phyloP scores from a whole-genome alignment of 208 protist genomes.

The Trypanosoma lewisi region DNA sequence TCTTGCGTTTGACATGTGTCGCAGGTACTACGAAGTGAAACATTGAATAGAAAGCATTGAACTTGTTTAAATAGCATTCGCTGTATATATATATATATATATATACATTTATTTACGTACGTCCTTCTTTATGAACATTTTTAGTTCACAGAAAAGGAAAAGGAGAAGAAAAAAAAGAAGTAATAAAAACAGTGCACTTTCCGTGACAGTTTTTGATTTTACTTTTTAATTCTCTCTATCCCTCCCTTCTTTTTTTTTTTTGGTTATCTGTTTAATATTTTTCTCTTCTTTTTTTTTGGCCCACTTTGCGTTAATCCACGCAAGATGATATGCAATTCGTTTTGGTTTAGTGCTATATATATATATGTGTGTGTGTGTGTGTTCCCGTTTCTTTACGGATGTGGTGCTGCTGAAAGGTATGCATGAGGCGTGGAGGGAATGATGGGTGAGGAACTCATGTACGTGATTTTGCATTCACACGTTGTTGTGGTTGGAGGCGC shows the following conservation, averaged over 20 bases:
- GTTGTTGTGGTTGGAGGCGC: background rate
- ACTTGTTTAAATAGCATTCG: background rate
- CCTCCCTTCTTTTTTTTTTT: constrained; percentile 13
- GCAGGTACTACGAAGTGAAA: background rate
- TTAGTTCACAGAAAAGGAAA: no score
- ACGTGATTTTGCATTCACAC: background rate
- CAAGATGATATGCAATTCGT: no score
- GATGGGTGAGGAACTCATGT: background rate
- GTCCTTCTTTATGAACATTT: background rate
- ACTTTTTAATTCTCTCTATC: no score
- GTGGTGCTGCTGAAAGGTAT: background rate
- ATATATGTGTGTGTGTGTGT: no score
- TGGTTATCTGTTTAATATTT: constrained; percentile 1
- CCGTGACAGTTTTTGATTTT: no score
- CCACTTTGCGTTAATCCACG: constrained; percentile 20
- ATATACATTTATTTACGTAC: background rate
- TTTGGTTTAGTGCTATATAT: no score
- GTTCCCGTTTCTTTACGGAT: background rate
- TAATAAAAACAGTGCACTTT: no score
- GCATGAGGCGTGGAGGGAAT: background rate
- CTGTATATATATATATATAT: background rate
- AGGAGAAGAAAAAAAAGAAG: no score
- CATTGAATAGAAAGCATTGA: background rate
- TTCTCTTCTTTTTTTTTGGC: background rate
- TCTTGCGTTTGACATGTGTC: constrained; percentile 1